phyloP scores from a whole-genome alignment of 805 yeast species.

The Hanseniaspora lindneri region DNA sequence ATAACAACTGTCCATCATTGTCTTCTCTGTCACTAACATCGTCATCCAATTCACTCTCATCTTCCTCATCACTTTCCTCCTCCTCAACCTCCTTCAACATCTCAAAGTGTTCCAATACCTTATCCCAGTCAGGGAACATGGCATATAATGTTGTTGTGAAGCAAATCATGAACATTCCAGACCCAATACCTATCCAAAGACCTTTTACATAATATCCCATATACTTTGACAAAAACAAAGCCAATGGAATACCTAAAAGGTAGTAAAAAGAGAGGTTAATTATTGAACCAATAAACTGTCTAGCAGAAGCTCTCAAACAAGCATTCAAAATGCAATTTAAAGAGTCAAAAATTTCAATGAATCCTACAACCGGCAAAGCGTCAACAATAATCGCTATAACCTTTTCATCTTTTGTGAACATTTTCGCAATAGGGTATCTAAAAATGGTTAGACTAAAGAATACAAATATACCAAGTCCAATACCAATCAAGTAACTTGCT shows the following conservation, averaged over 20 bases:
- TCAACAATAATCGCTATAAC: constrained; percentile 42
- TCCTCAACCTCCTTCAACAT: constrained; percentile 30
- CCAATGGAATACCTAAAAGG: constrained; percentile 61
- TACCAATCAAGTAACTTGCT: constrained; percentile 36
- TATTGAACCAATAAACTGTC: constrained; percentile 65
- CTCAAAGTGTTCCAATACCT: constrained; percentile 37
- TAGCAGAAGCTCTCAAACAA: constrained; percentile 73
- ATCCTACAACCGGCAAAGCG: constrained; percentile 50
- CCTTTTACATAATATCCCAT: constrained; percentile 44
- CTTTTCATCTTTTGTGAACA: constrained; percentile 51
- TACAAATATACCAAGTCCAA: constrained; percentile 26
- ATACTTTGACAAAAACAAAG: constrained; percentile 43
- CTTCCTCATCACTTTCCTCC: constrained; percentile 25
- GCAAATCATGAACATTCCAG: constrained; percentile 43
- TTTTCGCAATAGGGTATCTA: constrained; percentile 38
- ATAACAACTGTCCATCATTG: neutral
- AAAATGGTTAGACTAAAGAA: constrained; percentile 1
- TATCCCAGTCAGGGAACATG: constrained; percentile 42
- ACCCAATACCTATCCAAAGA: constrained; percentile 66
- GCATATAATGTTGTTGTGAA: constrained; percentile 39
- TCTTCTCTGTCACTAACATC: constrained; percentile 19
- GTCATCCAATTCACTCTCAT: constrained; percentile 23
- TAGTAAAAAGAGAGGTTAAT: constrained; percentile 61
- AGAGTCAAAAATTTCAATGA: constrained; percentile 60
- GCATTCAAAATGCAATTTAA: constrained; percentile 69